Base-by-base conservation (phyloP, 2,329 filamentous ascomycete species). In the Colletotrichum tropicicola region DNA sequence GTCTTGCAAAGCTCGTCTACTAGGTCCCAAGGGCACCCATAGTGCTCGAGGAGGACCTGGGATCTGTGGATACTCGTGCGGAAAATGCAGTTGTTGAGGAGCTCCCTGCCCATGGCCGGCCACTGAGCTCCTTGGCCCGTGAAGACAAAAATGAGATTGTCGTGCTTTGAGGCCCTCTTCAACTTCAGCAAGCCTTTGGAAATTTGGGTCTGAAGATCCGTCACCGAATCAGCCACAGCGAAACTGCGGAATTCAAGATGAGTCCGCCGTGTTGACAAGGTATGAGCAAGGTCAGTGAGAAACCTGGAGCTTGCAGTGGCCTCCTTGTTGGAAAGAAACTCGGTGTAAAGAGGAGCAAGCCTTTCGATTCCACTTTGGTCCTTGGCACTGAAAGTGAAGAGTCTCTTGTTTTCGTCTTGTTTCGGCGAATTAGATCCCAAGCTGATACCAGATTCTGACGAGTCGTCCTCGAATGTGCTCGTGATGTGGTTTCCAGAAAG, bases 111-210 rank as follows among this genome's bases (percentile, higher is more conserved):
- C 77, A 80, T 79, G 1, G 61, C 60, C 6, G 54, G 58, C 68
- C 73, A 79, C 62, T 79, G 78, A 0, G 77, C 77, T 15, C 78
- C 78, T 39, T 80, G 77, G 15, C 78, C 78, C 6, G 71, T 76
- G 59, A 79, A 79, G 2, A 79, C 71, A 32, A 71, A 69, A 17
- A 53, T 63, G 2, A 59, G 15, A 8, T 63, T 59, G 4, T 55
- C 53, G 10, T 61, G 56, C 15, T 53, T 53, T 2, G 55, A 37
- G 3, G 21, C 37, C 7, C 57, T 39, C 6, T 54, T 58, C 3
- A 48, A 9, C 25, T 48, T 43, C 12, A 32, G 25, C 2, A 61
- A 48, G 2, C 53, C 35, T 6, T 55, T 53, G 5, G 4, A 19
- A 5, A 58, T 12, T 3, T 51, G 53, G 3, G 23, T 45, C n/a